Evolutionary conservation across 2,329 filamentous ascomycete species (phyloP), one percentile per base, ranked within the genome.

Genomic region (Fusarium ambrosium): DNA sequence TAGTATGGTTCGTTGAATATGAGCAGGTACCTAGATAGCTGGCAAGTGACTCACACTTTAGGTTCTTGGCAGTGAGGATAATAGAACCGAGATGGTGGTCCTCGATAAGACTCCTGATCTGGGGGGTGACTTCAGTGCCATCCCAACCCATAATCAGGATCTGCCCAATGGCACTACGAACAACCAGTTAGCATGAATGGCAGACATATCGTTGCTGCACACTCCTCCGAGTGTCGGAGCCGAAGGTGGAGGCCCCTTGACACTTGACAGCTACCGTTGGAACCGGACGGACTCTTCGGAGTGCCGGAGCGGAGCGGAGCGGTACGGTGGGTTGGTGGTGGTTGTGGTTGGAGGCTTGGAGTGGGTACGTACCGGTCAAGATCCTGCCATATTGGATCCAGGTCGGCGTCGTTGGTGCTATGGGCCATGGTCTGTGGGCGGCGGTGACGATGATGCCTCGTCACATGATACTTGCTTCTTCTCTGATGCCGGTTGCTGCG

Each of bases 11-110:
- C 69, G 37, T 37, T 20, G 55, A 34, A 64, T 53, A 27, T 36
- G 45, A 41, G 69, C 29, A 62, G 32, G 32, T 16, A 32, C 29
- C 29, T 11, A 36, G 29, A 53, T 53, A n/a, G 24, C 18, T 29
- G 79, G 22, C 16, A 22, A 37, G 56, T 37, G 34, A 27, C 87
- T 82, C 84, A 96, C 94, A 94, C 87, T 94, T 95, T 64, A 96
- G 86, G 77, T 97, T 97, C 85, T 95, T 96, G 72, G 93, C 93
- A 43, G 94, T 95, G 72, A 97, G 85, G 69, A 95, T 87, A 79
- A 98, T 94, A 62, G 95, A 97, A 66, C 97, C 97, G 58, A 99
- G 88, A 82, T 98, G 94, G 81, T 96, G 91, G 76, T 94, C 89
- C 81, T 94, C 91, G 79, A 97, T 97, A 76, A 95, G 89, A 77